Base-by-base conservation (phyloP, 2,329 filamentous ascomycete genomes). In the Simplicillium aogashimaense region DNA sequence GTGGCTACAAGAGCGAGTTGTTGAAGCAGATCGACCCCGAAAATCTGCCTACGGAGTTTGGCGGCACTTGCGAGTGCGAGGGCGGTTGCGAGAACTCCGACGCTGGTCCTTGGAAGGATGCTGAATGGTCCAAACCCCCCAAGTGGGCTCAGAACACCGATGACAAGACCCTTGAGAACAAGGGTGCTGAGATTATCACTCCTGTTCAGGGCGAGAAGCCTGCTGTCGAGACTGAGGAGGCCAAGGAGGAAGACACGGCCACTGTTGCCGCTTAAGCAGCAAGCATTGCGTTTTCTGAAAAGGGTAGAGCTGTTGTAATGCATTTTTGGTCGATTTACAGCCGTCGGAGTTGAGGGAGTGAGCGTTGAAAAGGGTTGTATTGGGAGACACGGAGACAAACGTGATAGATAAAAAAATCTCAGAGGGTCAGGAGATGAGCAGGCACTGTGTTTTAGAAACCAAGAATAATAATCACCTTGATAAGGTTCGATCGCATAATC, bases 51-150 rank as follows among this genome's bases (percentile, higher is more conserved):
- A 81, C 80, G 63, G 70, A 78, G 45, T 90, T 95, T 53, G 92
- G 92, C 48, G 92, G 92, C 45, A 71, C 63, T 32, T 98, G 92
- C 66, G 63, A 82, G 46, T 98, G 92, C 64, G 59, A 69, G 29
- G 86, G 85, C 43, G 89, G 88, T 46, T 98, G 92, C 65, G 68
- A 76, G 61, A 66, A 94, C 54, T 94, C 86, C 64, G 89, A 98
- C 60, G 80, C 80, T 45, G 92, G 92, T 39, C 92, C 92, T 39
- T 98, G 92, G 92, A 74, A 75, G 51, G 85, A 90, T 46, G 53
- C 73, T 20, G 60, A 83, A 63, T 89, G 74, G 70, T 66, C 74
- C 40, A 77, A 68, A 55, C 72, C 82, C 38, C 66, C 78, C 47
- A 79, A 81, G 69, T 81, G 79, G 70, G 70, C 74, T 58, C 68